Evolutionary conservation across 352 stramenopile genomes (phyloP).

Genomic region (Phytophthora fragariae): DNA sequence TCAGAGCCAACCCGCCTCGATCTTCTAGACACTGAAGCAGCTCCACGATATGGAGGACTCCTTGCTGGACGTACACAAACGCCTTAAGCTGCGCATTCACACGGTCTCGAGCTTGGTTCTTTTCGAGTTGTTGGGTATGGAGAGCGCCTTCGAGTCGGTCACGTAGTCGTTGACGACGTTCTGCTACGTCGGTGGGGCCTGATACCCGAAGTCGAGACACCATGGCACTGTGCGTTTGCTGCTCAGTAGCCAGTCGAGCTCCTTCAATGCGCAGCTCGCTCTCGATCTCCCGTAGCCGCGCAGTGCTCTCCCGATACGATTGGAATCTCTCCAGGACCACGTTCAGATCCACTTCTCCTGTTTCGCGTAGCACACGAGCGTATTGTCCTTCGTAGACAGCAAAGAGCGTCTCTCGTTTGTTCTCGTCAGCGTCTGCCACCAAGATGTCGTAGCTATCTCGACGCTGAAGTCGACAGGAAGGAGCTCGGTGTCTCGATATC

Average conservation of each 20-base stretch:
- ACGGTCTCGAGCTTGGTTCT: constrained; percentile 47
- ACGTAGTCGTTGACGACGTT: constrained; percentile 59
- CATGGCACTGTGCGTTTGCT: constrained; percentile 37
- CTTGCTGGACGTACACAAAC: constrained; percentile 67
- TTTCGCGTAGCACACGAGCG: constrained; percentile 56
- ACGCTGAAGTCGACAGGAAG: constrained; percentile 18
- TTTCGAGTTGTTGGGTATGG: constrained; percentile 46
- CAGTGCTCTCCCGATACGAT: constrained; percentile 42
- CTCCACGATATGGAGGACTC: constrained; percentile 62
- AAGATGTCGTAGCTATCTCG: constrained; percentile 44
- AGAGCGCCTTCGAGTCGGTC: constrained; percentile 61
- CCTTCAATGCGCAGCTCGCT: constrained; percentile 43
- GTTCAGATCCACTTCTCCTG: constrained; percentile 55
- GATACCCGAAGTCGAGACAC: constrained; percentile 53
- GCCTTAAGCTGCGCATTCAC: constrained; percentile 56
- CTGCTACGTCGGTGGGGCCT: constrained; percentile 55
- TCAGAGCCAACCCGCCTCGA: constrained; percentile 18
- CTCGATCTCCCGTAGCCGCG: constrained; percentile 60
- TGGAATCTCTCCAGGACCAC: constrained; percentile 63
- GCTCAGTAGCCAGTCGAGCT: constrained; percentile 38
- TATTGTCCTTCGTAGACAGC: constrained; percentile 72
- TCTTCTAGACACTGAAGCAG: constrained; percentile 64
- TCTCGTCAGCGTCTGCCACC: constrained; percentile 30
- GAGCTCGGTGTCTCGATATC: constrained; percentile 17
- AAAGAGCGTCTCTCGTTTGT: constrained; percentile 59